Conservation (phyloP, 2,329 filamentous ascomycete species). For the Monilinia vaccinii-corymbosi region DNA sequence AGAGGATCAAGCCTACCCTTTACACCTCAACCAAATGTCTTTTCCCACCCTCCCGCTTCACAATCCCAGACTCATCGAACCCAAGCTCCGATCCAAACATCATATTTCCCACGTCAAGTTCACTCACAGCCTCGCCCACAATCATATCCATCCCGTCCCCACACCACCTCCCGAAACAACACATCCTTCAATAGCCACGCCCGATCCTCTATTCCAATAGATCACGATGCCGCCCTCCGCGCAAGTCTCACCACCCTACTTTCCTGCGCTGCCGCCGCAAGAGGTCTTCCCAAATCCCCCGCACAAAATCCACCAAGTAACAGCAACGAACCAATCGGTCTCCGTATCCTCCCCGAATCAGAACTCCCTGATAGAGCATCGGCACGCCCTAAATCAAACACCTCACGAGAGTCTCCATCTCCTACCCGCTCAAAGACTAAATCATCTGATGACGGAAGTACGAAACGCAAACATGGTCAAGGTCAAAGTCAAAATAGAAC, state of each 20-base stretch:
- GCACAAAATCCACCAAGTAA: conserved; percentile 8
- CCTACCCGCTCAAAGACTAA: conserved; percentile 17
- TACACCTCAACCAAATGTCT: conserved; percentile 83
- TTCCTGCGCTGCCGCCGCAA: conserved; percentile 83
- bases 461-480: conserved; percentile 18
- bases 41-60: conserved; percentile 68
- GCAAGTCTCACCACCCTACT: conserved; percentile 91
- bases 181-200: conserved; percentile 28
- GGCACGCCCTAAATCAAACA: conserved; percentile 23
- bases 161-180: conserved; percentile 30
- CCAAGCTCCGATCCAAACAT: conserved; percentile 37
- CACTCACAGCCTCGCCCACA: conserved; percentile 15
- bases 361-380: conserved; percentile 39
- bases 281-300: conserved; percentile 55
- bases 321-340: conserved; percentile 36
- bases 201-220: conserved; percentile 58
- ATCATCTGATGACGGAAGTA: conserved; percentile 30
- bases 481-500: conserved; percentile 27
- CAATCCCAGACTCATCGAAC: conserved; percentile 20
- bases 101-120: conserved; percentile 27
- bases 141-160: conserved; percentile 30
- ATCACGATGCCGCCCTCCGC: conserved; percentile 87
- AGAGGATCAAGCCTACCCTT: conserved; percentile 42
- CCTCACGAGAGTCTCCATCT: conserved; percentile 20
- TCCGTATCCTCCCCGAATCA: conserved; percentile 52